Evolutionary conservation across 768 basidiomycete species (phyloP).

Genomic region (Wakefieldia striispora): DNA sequence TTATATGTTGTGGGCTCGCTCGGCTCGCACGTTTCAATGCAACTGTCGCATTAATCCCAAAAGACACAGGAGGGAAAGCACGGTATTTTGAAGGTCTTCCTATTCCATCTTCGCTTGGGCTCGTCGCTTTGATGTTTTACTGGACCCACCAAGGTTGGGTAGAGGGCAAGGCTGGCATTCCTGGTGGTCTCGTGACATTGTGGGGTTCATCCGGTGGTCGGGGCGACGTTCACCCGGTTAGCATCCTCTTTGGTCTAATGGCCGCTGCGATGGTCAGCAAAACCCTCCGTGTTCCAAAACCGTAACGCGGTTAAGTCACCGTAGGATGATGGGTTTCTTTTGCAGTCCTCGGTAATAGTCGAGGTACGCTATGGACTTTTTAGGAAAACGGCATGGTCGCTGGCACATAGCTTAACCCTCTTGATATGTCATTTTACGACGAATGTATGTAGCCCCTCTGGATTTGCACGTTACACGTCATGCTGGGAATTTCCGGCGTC

Average conservation of each 20-base stretch:
- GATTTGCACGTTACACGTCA: background rate
- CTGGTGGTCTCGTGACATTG: conserved; percentile 67
- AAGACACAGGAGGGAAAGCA: conserved; percentile 81
- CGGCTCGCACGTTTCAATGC: conserved; percentile 98
- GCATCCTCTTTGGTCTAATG: conserved; percentile 80
- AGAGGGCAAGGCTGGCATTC: conserved; percentile 71
- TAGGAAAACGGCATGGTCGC: background rate
- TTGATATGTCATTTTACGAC: conserved; percentile 9
- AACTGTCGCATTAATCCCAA: conserved; percentile 91
- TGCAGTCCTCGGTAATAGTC: background rate
- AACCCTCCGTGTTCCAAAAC: conserved; percentile 84
- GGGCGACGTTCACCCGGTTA: conserved; percentile 82
- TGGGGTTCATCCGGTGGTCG: conserved; percentile 72
- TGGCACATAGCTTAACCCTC: conserved; percentile 2
- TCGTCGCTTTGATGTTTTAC: conserved; percentile 77
- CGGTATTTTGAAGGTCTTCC: conserved; percentile 98
- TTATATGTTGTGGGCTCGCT: conserved; percentile 95
- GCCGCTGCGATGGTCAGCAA: conserved; percentile 98
- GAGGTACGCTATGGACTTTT: conserved; percentile 6
- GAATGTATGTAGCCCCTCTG: conserved; percentile 13
- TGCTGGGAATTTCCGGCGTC: too few relatives aligned
- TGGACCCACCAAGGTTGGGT: conserved; percentile 88
- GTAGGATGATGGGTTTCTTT: background rate
- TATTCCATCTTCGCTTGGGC: conserved; percentile 83
- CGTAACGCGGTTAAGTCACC: conserved; percentile 35